These are phyloP conservation scores for Pleodorina starrii DNA, from an alignment of 139 green algal genomes.

Conservation along the genomic window DNA sequence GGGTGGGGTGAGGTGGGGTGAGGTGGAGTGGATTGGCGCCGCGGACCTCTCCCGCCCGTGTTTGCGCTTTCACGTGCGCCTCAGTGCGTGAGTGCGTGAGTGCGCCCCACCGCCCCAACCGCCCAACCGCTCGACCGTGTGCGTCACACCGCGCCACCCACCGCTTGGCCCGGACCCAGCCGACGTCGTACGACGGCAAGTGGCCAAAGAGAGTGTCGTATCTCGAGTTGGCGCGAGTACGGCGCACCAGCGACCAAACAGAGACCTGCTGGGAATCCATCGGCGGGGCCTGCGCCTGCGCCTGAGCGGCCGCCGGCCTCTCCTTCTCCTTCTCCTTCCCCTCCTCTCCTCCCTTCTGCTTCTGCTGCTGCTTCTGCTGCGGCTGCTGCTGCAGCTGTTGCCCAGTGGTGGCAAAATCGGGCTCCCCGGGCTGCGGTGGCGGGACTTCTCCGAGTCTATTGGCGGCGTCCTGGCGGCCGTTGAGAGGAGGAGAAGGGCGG, in stretches of 20 bases:
- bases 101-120: too few species aligned
- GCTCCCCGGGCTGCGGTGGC: background rate
- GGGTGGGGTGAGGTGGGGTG: too few species aligned
- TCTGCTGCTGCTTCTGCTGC: conserved; percentile 17
- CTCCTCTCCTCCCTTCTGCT: too few species aligned
- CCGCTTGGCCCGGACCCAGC: conserved; percentile 33
- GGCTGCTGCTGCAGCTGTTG: background rate
- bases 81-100: too few species aligned
- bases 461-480: conserved; percentile 36
- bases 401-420: background rate
- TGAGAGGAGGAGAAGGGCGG: background rate
- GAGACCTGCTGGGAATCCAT: background rate
- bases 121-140: too few species aligned
- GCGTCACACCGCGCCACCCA: too few species aligned
- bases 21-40: too few species aligned
- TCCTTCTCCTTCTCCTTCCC: too few species aligned
- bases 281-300: background rate
- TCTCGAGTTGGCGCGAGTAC: conserved; percentile 18
- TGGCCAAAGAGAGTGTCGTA: background rate
- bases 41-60: too few species aligned
- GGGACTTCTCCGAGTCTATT: conserved; percentile 15
- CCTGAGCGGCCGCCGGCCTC: too few species aligned
- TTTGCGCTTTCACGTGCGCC: too few species aligned
- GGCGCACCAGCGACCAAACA: conserved; percentile 34
- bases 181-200: conserved; percentile 36